Evolutionary conservation across 2,329 filamentous ascomycete species (phyloP), one percentile per base, ranked within the genome.

Genomic region (Anthostomella pinea): DNA sequence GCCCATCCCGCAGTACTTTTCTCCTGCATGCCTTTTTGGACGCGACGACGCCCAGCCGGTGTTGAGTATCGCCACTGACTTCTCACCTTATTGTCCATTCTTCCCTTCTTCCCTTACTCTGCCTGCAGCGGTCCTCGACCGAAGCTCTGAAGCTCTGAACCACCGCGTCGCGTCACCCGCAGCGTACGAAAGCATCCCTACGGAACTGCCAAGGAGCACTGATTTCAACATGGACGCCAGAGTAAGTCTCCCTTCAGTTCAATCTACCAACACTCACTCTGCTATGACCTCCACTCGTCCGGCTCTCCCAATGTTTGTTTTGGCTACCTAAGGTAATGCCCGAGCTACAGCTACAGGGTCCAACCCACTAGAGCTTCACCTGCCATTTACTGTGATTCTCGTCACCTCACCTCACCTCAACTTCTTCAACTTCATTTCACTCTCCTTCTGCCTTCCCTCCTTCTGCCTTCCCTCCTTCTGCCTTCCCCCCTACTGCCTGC

Each of bases 171-270:
- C 28, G 32, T 35, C 25, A 36, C 35, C 7, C 17, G 9, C 15
- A 9, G 9, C 25, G 13, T 27, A 27, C 21, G 21, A 11, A 22
- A 22, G 21, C 7, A 11, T 22, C 11, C 7, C 21, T 11, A 22
- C 25, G 17, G 13, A 27, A 27, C n/a, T n/a, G n/a, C n/a, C n/a
- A n/a, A n/a, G 9, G 29, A 26, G 11, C 23, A 13, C 24, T 18
- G 10, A 15, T 27, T 18, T 32, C 22, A 41, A 30, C 15, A 57
- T 57, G 54, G 52, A 57, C 32, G 43, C 46, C 15, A 51, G 36
- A 42, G 54, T 54, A 52, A 49, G 53, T 48, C n/a, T n/a, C n/a
- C n/a, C n/a, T n/a, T n/a, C n/a, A n/a, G n/a, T n/a, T n/a, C n/a
- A n/a, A n/a, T n/a, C n/a, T n/a, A n/a, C n/a, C n/a, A n/a, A n/a